Conservation (phyloP, 1,139 yeast species). For the Yamadazyma triangularis region DNA sequence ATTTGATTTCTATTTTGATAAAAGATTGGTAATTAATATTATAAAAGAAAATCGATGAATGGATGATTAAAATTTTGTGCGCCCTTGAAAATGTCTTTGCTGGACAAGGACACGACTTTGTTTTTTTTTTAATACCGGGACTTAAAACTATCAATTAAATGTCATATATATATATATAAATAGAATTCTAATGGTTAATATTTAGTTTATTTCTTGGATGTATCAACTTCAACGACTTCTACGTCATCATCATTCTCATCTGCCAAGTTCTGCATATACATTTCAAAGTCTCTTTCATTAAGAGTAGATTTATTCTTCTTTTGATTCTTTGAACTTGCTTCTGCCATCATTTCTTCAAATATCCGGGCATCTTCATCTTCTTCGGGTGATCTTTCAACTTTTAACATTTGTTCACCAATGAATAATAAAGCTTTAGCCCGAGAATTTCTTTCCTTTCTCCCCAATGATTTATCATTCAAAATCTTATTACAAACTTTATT, state of each 20-base stretch:
- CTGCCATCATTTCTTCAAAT: constrained; percentile 73
- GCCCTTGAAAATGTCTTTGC: no score
- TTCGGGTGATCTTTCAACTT: constrained; percentile 57
- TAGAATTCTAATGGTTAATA: no score
- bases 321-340: constrained; percentile 52
- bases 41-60: no score
- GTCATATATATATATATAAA: no score
- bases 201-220: no score
- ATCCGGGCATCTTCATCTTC: constrained; percentile 74
- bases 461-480: constrained; percentile 51
- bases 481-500: constrained; percentile 62
- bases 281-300: constrained; percentile 17
- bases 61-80: no score
- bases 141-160: no score
- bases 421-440: constrained; percentile 59
- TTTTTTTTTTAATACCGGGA: no score
- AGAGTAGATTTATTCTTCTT: constrained; percentile 17
- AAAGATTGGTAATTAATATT: no score
- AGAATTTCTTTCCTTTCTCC: constrained; percentile 45
- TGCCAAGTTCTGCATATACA: constrained; percentile 18
- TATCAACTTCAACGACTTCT: no score
- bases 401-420: constrained; percentile 53
- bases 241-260: constrained; percentile 12
- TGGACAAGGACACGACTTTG: no score
- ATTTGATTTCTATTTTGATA: no score